A percentile compares a stretch with the other conserved stretches of the same genome.
These are phyloP conservation scores for Trametes polyzona DNA, from an alignment of 1,284 basidiomycete species.

Conservation along the genomic window DNA sequence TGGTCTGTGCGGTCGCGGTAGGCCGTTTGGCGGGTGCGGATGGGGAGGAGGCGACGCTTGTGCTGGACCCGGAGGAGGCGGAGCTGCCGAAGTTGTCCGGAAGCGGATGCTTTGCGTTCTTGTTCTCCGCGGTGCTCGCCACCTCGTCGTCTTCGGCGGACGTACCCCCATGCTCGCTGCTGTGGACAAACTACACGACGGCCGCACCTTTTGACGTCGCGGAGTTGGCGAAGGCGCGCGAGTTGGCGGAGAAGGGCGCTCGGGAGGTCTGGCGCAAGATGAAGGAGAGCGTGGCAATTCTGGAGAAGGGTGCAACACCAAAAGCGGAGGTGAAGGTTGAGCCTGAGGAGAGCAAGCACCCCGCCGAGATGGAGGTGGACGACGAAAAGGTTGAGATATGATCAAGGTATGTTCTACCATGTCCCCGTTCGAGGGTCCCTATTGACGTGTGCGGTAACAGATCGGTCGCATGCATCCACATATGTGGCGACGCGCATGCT, in stretches of 20 bases:
- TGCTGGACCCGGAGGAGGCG: constrained; percentile 58
- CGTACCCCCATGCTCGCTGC: constrained; percentile 35
- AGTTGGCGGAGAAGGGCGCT: constrained; percentile 51
- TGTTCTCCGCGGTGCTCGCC: constrained; percentile 49
- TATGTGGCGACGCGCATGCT: too few relatives aligned
- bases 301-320: constrained; percentile 5
- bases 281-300: constrained; percentile 43
- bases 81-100: constrained; percentile 45
- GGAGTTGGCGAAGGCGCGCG: constrained; percentile 48
- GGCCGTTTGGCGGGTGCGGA: constrained; percentile 40
- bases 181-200: constrained; percentile 62
- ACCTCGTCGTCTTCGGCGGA: constrained; percentile 29
- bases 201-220: constrained; percentile 41
- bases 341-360: background rate
- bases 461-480: too few relatives aligned
- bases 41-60: constrained; percentile 30
- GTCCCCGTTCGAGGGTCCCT: too few relatives aligned
- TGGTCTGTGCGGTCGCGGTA: constrained; percentile 68
- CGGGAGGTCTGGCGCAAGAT: constrained; percentile 49
- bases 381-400: constrained; percentile 23
- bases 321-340: constrained; percentile 1
- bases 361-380: constrained; percentile 17
- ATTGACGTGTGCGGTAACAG: too few relatives aligned
- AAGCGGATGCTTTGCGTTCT: constrained; percentile 68
- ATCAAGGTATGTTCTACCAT: too few relatives aligned